Evolutionary conservation across 2,329 filamentous ascomycete species (phyloP).

Genomic region (Aureobasidium sp.): DNA sequence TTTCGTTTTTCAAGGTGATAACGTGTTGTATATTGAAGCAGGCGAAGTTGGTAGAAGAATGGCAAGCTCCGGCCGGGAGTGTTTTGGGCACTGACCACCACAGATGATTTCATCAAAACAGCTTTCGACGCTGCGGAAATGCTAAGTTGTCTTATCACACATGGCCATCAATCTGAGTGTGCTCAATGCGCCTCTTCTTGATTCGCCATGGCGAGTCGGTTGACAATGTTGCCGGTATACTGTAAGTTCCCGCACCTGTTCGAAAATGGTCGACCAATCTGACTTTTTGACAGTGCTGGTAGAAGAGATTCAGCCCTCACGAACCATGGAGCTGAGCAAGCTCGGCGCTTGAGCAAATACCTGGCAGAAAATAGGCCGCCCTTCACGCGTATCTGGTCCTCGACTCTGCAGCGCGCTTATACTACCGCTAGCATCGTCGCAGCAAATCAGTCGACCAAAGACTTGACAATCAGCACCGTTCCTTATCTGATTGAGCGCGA

Average conservation of each 20-base stretch:
- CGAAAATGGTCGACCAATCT: not conserved
- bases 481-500: slow-evolving; percentile 60
- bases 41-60: not conserved
- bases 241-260: slow-evolving; percentile 41
- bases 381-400: slow-evolving; percentile 66
- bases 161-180: not conserved
- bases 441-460: slow-evolving; percentile 38
- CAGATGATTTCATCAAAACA: not conserved
- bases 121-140: not conserved
- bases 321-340: slow-evolving; percentile 71
- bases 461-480: slow-evolving; percentile 32
- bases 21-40: not conserved
- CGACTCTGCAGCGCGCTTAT: slow-evolving; percentile 64
- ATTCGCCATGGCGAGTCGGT: slow-evolving; percentile 86
- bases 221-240: slow-evolving; percentile 73
- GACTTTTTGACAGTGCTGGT: slow-evolving; percentile 52
- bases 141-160: not conserved
- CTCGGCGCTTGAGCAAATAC: slow-evolving; percentile 58
- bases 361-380: slow-evolving; percentile 56
- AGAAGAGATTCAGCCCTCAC: slow-evolving; percentile 73
- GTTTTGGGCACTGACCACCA: not conserved
- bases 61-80: not conserved
- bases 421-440: slow-evolving; percentile 61
- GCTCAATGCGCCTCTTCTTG: slow-evolving; percentile 57
- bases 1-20: too few relatives aligned